phyloP scores from a whole-genome alignment of 441 rosid genomes.

The Gossypium trilobum region DNA sequence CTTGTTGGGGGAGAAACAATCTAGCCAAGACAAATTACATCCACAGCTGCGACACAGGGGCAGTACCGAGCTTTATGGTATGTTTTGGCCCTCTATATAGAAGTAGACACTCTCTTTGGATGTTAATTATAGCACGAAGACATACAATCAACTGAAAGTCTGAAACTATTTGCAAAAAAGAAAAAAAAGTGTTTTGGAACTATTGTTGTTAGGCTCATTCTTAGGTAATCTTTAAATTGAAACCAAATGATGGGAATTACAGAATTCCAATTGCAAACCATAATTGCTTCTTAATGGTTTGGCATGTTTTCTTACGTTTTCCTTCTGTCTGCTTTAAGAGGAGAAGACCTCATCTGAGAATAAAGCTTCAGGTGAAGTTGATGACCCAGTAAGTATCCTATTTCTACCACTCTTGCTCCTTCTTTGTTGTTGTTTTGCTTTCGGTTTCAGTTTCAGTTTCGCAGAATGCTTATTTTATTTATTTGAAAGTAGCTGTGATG shows the following conservation, averaged over 20 bases:
- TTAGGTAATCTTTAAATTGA: background rate
- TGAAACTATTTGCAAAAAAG: background rate
- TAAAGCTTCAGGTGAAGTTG: slow-evolving; percentile 23
- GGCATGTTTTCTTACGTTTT: slow-evolving; percentile 12
- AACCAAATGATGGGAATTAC: background rate
- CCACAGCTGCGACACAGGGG: slow-evolving; percentile 42
- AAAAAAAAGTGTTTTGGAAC: background rate
- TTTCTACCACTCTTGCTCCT: background rate
- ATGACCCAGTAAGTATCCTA: slow-evolving; percentile 37
- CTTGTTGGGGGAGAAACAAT: slow-evolving; percentile 23
- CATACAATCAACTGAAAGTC: background rate
- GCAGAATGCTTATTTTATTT: background rate
- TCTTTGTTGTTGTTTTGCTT: slow-evolving; percentile 1
- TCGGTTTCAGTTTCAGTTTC: background rate
- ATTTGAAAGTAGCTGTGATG: background rate
- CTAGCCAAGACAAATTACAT: slow-evolving; percentile 28
- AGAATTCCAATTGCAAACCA: background rate
- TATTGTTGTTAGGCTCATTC: background rate
- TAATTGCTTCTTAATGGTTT: slow-evolving; percentile 5
- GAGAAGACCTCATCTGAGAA: slow-evolving; percentile 21
- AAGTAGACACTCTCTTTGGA: background rate
- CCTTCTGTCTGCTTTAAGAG: slow-evolving; percentile 23
- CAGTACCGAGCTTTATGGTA: slow-evolving; percentile 42
- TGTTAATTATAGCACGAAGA: background rate
- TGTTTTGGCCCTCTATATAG: background rate